Base-by-base conservation (phyloP, 306 rosid species). In the Glycine tomentella region DNA sequence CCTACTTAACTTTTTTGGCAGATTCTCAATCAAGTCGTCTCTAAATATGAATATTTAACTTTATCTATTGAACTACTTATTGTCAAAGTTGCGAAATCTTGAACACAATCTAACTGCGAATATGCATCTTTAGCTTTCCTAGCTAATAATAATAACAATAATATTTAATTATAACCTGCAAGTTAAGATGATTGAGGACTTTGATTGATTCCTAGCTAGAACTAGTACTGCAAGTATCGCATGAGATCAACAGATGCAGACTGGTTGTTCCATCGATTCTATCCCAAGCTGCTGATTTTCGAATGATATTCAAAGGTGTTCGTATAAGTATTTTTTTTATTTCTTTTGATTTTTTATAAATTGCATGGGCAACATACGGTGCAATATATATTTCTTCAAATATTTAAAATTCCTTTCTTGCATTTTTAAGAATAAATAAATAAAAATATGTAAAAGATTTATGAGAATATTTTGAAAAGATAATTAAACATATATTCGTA, bases 31-130 rank as follows among this genome's bases (percentile, higher is more conserved):
- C 16, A 20, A 40, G 79, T 70, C 72, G 3, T 69, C 59, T 7
- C 68, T 40, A 25, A 25, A 9, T 36, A 11, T 42, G 70, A 3
- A 10, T 65, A 36, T 72, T 72, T 71, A 83, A 77, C 86, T 44
- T 8, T 14, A 15, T 1, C 69, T n/a, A 49, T 7, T 25, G 13
- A 25, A 25, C 31, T 25, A 3, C 20, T 16, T n/a, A 31, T 25
- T 0, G 64, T 63, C 70, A 66, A 46, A 80, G 7, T 50, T 59
- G 15, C 38, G 4, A 69, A 71, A 10, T 69, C 64, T 76, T 58
- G 17, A 78, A 16, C 25, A 51, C 9, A 77, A 15, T 77, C 49
- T 63, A 50, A 2, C 31, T 25, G 31, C 31, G 31, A 49, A 0
- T 9, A 0, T 31, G 2, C 36, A 48, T 25, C 3, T 13, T 16